Evolutionary conservation across 345 rosid genomes (phyloP).

Genomic region (Geranium rotundifolium): DNA sequence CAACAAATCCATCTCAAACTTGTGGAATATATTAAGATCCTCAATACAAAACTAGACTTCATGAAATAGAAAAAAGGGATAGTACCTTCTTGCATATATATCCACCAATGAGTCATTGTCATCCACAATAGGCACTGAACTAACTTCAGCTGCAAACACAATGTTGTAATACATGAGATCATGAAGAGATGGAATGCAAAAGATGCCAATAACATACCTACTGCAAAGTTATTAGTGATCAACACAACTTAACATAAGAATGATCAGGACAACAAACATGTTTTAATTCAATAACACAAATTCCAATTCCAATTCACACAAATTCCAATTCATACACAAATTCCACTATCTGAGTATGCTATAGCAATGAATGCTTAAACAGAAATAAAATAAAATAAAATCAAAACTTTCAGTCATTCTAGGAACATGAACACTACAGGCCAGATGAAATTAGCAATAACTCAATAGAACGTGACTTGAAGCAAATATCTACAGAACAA

Average conservation of each 20-base stretch:
- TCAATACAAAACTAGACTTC: not conserved
- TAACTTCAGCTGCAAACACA: constrained; percentile 65
- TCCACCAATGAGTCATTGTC: constrained; percentile 76
- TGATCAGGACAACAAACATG: not conserved
- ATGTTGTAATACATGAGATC: not conserved
- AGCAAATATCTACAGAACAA: not conserved
- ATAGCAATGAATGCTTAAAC: too few species aligned
- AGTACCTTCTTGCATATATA: constrained; percentile 70
- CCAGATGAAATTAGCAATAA: not conserved
- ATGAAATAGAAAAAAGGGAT: too few species aligned
- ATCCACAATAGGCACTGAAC: constrained; percentile 84
- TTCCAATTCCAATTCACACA: not conserved
- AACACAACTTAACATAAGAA: not conserved
- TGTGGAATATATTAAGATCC: not conserved
- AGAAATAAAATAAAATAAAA: too few species aligned
- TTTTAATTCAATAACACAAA: not conserved
- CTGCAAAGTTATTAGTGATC: too few species aligned
- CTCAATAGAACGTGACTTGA: not conserved
- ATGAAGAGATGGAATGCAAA: not conserved
- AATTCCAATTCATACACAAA: too few species aligned
- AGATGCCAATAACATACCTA: too few species aligned
- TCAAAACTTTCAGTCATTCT: not conserved
- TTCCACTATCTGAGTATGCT: too few species aligned
- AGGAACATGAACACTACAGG: not conserved
- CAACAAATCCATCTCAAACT: constrained; percentile 1